Conservation (phyloP, 208 protist species). For the Leishmania martiniquensis region DNA sequence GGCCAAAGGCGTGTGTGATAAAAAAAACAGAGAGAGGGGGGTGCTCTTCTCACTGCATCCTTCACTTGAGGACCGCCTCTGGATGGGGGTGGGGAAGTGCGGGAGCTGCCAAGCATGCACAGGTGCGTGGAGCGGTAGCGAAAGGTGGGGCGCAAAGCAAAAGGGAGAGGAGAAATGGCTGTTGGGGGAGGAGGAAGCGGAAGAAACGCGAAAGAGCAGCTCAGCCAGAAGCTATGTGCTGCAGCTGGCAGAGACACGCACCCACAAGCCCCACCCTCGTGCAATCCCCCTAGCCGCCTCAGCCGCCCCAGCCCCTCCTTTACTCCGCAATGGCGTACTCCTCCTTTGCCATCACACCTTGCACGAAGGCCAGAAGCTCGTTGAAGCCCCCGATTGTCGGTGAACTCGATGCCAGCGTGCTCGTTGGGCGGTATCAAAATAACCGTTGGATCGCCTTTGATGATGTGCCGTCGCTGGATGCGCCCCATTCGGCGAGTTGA, state of each 20-base stretch:
- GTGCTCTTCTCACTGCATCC: neutral
- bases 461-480: conserved; percentile 21
- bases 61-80: neutral
- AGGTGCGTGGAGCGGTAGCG: neutral
- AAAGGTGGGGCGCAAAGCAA: neutral
- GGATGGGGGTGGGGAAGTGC: neutral
- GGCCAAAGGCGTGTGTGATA: neutral
- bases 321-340: neutral
- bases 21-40: too few species aligned
- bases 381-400: conserved; percentile 28
- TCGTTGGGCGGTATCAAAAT: conserved; percentile 42
- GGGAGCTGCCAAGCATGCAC: neutral
- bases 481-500: conserved; percentile 28
- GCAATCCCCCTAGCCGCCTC: neutral
- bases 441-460: conserved; percentile 55
- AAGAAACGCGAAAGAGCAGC: neutral
- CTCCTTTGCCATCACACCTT: conserved; percentile 9
- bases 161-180: neutral
- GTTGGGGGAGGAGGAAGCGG: neutral
- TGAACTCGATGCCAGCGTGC: conserved; percentile 33
- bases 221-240: neutral
- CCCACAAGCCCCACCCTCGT: neutral
- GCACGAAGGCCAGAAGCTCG: conserved; percentile 33
- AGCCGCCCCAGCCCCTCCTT: neutral
- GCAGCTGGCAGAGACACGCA: neutral